These are phyloP conservation scores for Mycena floridula DNA, from an alignment of 768 basidiomycete genomes.

Conservation along the genomic window DNA sequence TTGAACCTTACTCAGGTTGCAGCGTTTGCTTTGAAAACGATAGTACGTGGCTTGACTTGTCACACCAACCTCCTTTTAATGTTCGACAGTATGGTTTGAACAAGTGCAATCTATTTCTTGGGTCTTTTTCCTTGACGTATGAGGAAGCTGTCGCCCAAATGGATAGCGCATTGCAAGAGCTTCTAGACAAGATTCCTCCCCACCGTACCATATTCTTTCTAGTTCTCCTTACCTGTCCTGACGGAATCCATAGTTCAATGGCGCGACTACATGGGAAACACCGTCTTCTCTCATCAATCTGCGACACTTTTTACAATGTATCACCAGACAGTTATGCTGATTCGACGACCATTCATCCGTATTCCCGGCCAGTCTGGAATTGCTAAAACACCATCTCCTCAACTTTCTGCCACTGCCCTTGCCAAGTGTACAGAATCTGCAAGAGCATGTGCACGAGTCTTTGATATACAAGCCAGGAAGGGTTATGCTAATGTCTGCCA, in stretches of 20 bases:
- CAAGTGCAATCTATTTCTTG: conserved; percentile 51
- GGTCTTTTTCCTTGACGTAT: conserved; percentile 44
- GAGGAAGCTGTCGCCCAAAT: conserved; percentile 60
- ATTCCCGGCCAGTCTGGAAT: conserved; percentile 1
- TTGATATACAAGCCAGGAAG: conserved; percentile 42
- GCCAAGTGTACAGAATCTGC: conserved; percentile 57
- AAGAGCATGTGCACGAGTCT: conserved; percentile 51
- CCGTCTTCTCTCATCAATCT: conserved; percentile 48
- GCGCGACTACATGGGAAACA: conserved; percentile 47
- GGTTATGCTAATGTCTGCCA: conserved; percentile 37
- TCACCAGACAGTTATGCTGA: conserved; percentile 56
- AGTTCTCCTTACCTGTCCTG: not conserved
- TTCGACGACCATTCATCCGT: conserved; percentile 66
- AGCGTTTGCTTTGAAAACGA: conserved; percentile 61
- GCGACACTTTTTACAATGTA: conserved; percentile 53
- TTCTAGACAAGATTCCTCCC: conserved; percentile 65
- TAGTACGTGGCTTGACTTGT: conserved; percentile 36
- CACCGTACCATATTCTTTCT: conserved; percentile 44
- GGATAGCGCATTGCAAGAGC: conserved; percentile 64
- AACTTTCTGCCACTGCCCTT: conserved; percentile 39
- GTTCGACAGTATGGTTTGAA: conserved; percentile 79
- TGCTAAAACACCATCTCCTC: conserved; percentile 5
- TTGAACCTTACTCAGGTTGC: conserved; percentile 65
- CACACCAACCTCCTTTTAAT: not conserved
- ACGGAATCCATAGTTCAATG: conserved; percentile 41